A percentile compares a stretch with the other conserved stretches of the same genome.
These are phyloP conservation scores for Leccinum cinnamomeum DNA, from an alignment of 1,284 basidiomycete species.

Conservation along the genomic window DNA sequence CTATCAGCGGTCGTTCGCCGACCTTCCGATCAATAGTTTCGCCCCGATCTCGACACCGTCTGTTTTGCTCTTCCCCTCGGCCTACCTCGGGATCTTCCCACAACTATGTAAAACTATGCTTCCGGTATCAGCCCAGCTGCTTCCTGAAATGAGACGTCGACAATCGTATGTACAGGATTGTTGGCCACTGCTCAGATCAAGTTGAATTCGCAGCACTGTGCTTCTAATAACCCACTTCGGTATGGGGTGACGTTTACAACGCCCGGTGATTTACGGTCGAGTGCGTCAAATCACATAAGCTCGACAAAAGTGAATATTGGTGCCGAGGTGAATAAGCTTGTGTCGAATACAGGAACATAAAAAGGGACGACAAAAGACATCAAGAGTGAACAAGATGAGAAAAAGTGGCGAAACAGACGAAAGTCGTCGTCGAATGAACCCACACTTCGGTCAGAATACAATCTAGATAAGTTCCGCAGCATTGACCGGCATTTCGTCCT, in stretches of 20 bases:
- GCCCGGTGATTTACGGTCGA: neutral
- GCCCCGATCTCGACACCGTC: neutral
- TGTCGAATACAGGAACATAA: slow-evolving; percentile 13
- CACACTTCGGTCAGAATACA: slow-evolving; percentile 2
- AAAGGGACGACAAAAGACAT: slow-evolving; percentile 29
- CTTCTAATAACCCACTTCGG: neutral
- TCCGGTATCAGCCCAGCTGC: neutral
- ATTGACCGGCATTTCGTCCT: slow-evolving; percentile 96
- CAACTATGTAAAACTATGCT: neutral
- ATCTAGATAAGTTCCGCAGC: slow-evolving; percentile 79
- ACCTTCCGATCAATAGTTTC: slow-evolving; percentile 12
- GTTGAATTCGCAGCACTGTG: neutral
- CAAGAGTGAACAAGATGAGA: slow-evolving; percentile 20
- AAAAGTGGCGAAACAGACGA: neutral
- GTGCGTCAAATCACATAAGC: neutral
- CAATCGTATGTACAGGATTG: neutral
- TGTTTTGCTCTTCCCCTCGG: neutral
- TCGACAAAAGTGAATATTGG: neutral
- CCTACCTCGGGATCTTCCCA: neutral
- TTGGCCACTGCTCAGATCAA: neutral
- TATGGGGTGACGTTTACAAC: neutral
- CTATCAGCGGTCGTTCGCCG: slow-evolving; percentile 10
- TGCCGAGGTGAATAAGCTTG: slow-evolving; percentile 4
- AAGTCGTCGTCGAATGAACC: neutral
- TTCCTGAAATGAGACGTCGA: neutral